phyloP scores from a whole-genome alignment of 768 basidiomycete genomes.

The Podaxis sp. region DNA sequence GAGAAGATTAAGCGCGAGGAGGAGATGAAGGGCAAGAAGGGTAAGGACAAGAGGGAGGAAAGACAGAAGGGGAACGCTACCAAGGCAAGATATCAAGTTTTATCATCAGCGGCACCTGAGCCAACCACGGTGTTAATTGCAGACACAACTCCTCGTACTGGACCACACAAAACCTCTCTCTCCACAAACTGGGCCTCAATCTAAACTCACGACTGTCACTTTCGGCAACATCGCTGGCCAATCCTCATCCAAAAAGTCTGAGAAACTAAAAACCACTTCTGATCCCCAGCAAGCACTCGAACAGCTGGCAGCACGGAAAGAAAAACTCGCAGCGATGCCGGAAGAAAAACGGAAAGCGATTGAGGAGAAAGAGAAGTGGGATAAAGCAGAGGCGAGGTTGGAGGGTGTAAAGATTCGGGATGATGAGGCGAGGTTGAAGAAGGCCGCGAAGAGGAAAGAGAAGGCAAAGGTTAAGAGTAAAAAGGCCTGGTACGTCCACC shows the following conservation, averaged over 20 bases:
- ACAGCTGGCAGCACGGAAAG: constrained; percentile 74
- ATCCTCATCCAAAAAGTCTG: constrained; percentile 47
- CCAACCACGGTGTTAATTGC: constrained; percentile 7
- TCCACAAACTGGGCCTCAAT: constrained; percentile 27
- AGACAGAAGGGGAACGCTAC: constrained; percentile 42
- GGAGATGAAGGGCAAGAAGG: constrained; percentile 48
- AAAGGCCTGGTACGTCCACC: constrained; percentile 70
- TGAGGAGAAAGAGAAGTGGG: constrained; percentile 86
- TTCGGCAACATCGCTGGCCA: constrained; percentile 63
- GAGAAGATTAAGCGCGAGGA: constrained; percentile 74
- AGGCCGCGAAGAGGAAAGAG: constrained; percentile 90
- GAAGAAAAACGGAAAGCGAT: constrained; percentile 81
- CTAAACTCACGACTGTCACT: constrained; percentile 58
- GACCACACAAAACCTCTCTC: constrained; percentile 37
- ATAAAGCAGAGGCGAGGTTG: constrained; percentile 82
- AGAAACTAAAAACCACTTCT: constrained; percentile 64
- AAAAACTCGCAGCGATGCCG: constrained; percentile 71
- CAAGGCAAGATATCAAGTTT: constrained; percentile 43
- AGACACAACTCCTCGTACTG: constrained; percentile 75
- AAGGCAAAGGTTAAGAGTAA: constrained; percentile 85
- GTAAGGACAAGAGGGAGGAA: constrained; percentile 32
- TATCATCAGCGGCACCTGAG: neutral
- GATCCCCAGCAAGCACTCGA: constrained; percentile 86
- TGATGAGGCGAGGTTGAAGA: constrained; percentile 82
- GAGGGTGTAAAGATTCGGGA: constrained; percentile 92